phyloP scores from a whole-genome alignment of 192 early-diverging fungal species.

The Backusella luteola region DNA sequence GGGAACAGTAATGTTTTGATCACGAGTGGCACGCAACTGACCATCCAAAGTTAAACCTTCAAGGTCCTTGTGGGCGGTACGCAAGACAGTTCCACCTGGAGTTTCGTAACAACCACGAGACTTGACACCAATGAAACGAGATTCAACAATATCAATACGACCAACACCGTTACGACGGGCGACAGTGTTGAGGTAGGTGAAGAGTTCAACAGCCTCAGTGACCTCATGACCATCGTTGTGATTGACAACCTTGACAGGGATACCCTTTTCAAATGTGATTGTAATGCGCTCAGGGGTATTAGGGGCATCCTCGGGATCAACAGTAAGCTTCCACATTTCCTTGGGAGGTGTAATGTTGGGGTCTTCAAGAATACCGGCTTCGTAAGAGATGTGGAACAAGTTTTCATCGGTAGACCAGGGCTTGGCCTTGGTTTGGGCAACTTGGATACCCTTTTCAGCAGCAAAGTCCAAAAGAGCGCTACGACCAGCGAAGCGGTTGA shows the following conservation, averaged over 20 bases:
- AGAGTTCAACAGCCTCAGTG: constrained; percentile 71
- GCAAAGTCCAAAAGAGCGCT: constrained; percentile 91
- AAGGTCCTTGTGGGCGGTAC: constrained; percentile 92
- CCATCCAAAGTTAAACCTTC: constrained; percentile 95
- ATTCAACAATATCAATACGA: constrained; percentile 99
- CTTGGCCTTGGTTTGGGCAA: constrained; percentile 93
- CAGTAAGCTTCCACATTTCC: constrained; percentile 99
- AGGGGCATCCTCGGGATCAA: constrained; percentile 95
- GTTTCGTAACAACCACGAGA: constrained; percentile 99
- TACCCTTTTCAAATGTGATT: constrained; percentile 87
- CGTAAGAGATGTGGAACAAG: constrained; percentile 99
- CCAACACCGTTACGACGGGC: constrained; percentile 98
- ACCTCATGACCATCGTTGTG: constrained; percentile 66
- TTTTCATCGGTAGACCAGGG: constrained; percentile 99
- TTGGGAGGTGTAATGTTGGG: constrained; percentile 91
- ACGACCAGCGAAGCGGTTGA: constrained; percentile 91
- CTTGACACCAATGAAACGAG: constrained; percentile 98
- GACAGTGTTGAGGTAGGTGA: constrained; percentile 93
- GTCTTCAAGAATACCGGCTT: constrained; percentile 98
- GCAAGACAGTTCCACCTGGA: constrained; percentile 94
- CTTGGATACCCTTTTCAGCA: constrained; percentile 85
- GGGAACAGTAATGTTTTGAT: constrained; percentile 86
- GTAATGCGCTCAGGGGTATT: constrained; percentile 92
- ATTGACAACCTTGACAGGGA: constrained; percentile 89
- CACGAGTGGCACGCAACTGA: constrained; percentile 90